Evolutionary conservation across 2,329 filamentous ascomycete species (phyloP).

Genomic region (Aspergillus melleus): DNA sequence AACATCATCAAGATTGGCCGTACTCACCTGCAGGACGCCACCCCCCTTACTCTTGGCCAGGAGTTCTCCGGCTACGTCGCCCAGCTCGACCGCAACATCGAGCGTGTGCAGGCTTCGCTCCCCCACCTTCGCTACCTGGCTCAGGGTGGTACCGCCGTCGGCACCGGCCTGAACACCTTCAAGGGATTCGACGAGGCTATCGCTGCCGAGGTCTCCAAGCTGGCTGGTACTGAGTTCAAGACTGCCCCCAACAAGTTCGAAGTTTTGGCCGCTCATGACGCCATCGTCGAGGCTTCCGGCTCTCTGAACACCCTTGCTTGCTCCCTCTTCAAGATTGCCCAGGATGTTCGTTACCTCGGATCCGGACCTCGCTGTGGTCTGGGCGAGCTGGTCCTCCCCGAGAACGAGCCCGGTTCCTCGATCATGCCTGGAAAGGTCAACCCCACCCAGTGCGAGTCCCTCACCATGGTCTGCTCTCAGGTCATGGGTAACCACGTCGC

Average conservation of each 20-base stretch:
- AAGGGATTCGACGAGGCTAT: conserved; percentile 93
- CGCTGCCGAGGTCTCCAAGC: conserved; percentile 83
- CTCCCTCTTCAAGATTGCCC: conserved; percentile 95
- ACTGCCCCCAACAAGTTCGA: conserved; percentile 99
- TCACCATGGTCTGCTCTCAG: conserved; percentile 97
- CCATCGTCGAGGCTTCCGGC: conserved; percentile 90
- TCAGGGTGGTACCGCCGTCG: conserved; percentile 94
- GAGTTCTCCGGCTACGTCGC: conserved; percentile 98
- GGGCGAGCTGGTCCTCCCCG: conserved; percentile 86
- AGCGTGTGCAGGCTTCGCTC: conserved; percentile 78
- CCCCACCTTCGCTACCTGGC: conserved; percentile 84
- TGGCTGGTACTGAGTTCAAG: conserved; percentile 91
- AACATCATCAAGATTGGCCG: conserved; percentile 98
- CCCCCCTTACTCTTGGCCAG: conserved; percentile 90
- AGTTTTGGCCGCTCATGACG: conserved; percentile 91
- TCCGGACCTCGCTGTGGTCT: conserved; percentile 94
- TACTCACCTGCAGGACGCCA: conserved; percentile 96
- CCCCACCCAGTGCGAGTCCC: conserved; percentile 94
- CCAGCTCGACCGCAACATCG: conserved; percentile 87
- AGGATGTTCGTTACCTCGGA: conserved; percentile 96
- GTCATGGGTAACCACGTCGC: conserved; percentile 98
- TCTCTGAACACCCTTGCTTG: conserved; percentile 88
- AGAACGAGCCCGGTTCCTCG: conserved; percentile 96
- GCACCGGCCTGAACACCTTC: conserved; percentile 96
- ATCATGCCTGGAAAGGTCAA: conserved; percentile 99